Evolutionary conservation across 2,329 filamentous ascomycete species (phyloP), one percentile per base, ranked within the genome.

Genomic region (Diaporthe vexans): DNA sequence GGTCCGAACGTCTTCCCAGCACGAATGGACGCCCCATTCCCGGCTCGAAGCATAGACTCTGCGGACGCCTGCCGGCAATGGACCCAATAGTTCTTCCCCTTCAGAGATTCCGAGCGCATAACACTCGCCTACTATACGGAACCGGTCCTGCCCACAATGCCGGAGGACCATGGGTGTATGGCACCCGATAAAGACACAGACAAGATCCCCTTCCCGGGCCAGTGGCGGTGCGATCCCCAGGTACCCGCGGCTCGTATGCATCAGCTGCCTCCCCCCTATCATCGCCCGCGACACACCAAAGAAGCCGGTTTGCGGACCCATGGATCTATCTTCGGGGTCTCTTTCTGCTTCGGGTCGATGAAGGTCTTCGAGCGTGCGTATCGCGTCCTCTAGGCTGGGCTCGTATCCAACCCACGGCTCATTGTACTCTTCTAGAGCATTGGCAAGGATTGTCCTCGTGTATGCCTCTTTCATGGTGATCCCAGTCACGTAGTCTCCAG

Each of bases 11-110:
- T 61, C n/a, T 17, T 61, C 58, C 35, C 35, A 61, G 58, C 17
- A n/a, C n/a, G 58, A 61, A 35, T 61, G 58, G 8, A 61, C 58
- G 37, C 58, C 58, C n/a, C 58, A 61, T 43, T 61, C 57, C 17
- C 57, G 57, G 35, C 35, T 61, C n/a, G 58, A 43, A 29, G n/a
- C n/a, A 21, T 43, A 61, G 24, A 61, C n/a, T 10, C 58, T 61
- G 35, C 37, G 58, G n/a, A 61, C 3, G 11, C 26, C 8, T 40
- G 13, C 24, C 15, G 58, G 58, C 13, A 61, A 21, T 6, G 37
- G 37, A 43, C 58, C 58, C 15, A 61, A 15, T 8, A 61, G 15
- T 7, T 2, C 8, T 3, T 61, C 58, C 15, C 58, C 58, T 21
- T 61, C 58, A 11, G 58, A 61, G 4, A 61, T 43, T 1, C 58